Evolutionary conservation across 192 early-diverging fungal genomes (phyloP), one percentile per base, ranked within the genome.

Genomic region (Lunasporangiospora selenospora): DNA sequence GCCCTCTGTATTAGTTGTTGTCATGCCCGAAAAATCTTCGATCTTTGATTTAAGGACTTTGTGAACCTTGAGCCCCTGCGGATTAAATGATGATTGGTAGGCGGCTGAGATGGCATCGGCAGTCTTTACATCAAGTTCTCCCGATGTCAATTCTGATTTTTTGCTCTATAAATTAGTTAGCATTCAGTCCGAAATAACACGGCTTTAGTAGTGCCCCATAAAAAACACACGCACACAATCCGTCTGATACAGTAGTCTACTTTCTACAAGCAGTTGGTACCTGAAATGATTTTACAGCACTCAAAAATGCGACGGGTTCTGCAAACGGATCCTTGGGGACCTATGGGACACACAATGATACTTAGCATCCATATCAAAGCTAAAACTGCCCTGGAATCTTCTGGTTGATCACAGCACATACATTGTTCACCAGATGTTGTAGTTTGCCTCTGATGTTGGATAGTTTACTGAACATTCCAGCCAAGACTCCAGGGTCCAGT

Each of bases 31-130:
- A 23, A 84, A 75, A 63, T 84, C 82, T 23, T 84, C 82, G 10
- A 84, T 57, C 39, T 84, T 84, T 13, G 77, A 80, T n/a, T 84
- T 84, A 6, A 84, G 51, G 0, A 76, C 82, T 32, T 81, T 81
- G 19, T 75, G 77, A 21, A 84, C 77, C 38, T 80, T 79, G 0
- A 81, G 55, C n/a, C 70, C 78, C 8, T 66, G 63, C 6, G 76
- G 63, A 39, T 62, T 52, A 43, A 70, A 53, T 50, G 64, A 62
- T 65, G 71, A 64, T 57, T 76, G 48, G 62, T 52, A 53, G 31
- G 76, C 42, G 52, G 46, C 47, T 59, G 34, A 44, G 76, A 81
- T 40, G 15, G 75, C 50, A 60, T 64, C 53, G 58, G 69, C 50
- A 65, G 77, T 54, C 49, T 58, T 58, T n/a, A 30, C 10, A 39